Evolutionary conservation across 805 yeast species (phyloP).

Genomic region (Myxozyma kluyveri): DNA sequence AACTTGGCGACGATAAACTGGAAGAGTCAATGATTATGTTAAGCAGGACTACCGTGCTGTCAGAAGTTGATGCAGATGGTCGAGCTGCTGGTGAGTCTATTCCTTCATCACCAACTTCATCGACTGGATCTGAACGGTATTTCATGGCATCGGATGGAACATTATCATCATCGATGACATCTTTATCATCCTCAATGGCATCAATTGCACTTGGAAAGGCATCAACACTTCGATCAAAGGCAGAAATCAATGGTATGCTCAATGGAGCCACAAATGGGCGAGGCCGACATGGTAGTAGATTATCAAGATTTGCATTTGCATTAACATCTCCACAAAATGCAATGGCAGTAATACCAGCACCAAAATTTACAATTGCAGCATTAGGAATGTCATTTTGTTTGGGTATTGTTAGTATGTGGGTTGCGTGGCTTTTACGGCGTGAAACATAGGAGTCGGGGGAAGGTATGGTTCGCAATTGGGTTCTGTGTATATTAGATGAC

Average conservation of each 20-base stretch:
- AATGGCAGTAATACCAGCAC: background rate
- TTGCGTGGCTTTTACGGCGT: slow-evolving; percentile 22
- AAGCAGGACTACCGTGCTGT: slow-evolving; percentile 1
- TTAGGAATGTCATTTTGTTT: slow-evolving; percentile 23
- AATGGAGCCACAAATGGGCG: background rate
- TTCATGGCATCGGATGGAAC: background rate
- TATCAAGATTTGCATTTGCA: slow-evolving; percentile 11
- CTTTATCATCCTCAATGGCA: background rate
- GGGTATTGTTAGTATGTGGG: slow-evolving; percentile 24
- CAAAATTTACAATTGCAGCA: slow-evolving; percentile 8
- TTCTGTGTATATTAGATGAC: too few species aligned
- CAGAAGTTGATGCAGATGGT: slow-evolving; percentile 1
- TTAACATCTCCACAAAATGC: background rate
- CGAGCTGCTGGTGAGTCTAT: background rate
- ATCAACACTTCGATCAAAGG: background rate
- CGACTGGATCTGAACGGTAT: background rate
- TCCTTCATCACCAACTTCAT: background rate
- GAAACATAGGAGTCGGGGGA: too few species aligned
- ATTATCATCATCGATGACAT: background rate
- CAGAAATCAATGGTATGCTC: slow-evolving; percentile 8
- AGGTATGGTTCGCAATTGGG: too few species aligned
- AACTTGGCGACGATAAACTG: background rate
- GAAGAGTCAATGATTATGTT: slow-evolving; percentile 15
- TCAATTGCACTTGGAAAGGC: background rate
- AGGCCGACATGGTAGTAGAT: background rate